Evolutionary conservation across 1,284 basidiomycete genomes (phyloP).

Genomic region (Ganoderma boninense): DNA sequence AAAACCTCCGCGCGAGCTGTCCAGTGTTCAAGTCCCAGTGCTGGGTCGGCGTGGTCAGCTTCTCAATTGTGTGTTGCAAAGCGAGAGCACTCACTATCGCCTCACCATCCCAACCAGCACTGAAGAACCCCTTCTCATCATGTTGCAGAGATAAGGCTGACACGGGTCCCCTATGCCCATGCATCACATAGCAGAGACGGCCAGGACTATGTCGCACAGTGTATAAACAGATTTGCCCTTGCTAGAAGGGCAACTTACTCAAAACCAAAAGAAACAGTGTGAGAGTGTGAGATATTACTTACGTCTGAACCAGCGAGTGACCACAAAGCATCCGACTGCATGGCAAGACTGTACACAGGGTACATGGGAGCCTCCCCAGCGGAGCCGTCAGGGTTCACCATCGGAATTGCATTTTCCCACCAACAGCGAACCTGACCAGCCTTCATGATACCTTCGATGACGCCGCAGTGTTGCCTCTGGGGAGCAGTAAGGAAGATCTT

Average conservation of each 20-base stretch:
- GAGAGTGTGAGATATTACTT: too few species aligned
- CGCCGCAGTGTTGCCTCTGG: constrained; percentile 87
- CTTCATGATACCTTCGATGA: constrained; percentile 93
- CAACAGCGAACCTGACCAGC: constrained; percentile 88
- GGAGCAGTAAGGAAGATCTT: constrained; percentile 90
- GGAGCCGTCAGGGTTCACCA: constrained; percentile 41
- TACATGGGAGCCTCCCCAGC: constrained; percentile 61
- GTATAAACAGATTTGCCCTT: constrained; percentile 89
- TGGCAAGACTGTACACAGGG: constrained; percentile 87
- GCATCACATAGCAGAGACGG: constrained; percentile 76
- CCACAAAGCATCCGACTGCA: constrained; percentile 94
- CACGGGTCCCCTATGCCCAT: constrained; percentile 81
- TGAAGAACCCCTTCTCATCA: constrained; percentile 87
- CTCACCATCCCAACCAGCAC: constrained; percentile 95
- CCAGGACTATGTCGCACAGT: constrained; percentile 95
- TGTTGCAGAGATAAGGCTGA: constrained; percentile 86
- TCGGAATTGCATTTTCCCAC: constrained; percentile 81
- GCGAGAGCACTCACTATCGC: constrained; percentile 71
- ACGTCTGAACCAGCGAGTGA: constrained; percentile 87
- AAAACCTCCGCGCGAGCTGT: constrained; percentile 79
- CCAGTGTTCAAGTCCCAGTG: constrained; percentile 99
- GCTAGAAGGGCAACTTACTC: constrained; percentile 51
- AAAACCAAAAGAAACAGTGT: background rate
- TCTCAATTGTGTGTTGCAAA: constrained; percentile 1
- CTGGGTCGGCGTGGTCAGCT: constrained; percentile 49